These are phyloP conservation scores for Polyrhizophydium stewartii DNA, from an alignment of 371 early-diverging fungal species.

Conservation along the genomic window DNA sequence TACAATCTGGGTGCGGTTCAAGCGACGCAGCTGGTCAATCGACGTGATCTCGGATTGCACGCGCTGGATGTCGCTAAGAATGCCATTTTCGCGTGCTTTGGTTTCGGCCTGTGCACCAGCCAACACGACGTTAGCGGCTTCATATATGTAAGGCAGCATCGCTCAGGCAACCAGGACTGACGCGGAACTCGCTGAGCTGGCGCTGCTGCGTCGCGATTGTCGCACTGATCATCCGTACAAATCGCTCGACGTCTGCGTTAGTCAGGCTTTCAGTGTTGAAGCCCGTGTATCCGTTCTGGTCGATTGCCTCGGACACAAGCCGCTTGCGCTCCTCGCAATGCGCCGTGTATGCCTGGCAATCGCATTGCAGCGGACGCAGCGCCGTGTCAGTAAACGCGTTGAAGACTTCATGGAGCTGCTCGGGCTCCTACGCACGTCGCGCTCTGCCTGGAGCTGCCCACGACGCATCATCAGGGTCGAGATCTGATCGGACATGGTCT, in stretches of 20 bases:
- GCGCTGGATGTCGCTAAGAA: too few species aligned
- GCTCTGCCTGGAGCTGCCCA: constrained; percentile 31
- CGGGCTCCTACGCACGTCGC: constrained; percentile 9
- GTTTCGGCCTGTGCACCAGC: too few species aligned
- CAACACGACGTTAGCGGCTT: too few species aligned
- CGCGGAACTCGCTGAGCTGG: too few species aligned
- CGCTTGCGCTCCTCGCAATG: constrained; percentile 22
- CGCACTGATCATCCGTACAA: constrained; percentile 1
- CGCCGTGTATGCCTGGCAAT: constrained; percentile 21
- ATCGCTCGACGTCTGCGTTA: constrained; percentile 8
- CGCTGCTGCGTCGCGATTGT: too few species aligned
- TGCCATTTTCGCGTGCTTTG: too few species aligned
- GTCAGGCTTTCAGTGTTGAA: constrained; percentile 8
- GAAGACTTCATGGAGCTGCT: background rate
- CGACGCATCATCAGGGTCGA: background rate
- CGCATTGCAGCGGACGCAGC: background rate
- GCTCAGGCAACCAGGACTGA: too few species aligned
- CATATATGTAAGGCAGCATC: too few species aligned
- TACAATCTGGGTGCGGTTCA: too few species aligned
- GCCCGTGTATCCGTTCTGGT: constrained; percentile 13
- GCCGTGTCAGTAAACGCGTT: background rate
- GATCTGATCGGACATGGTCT: constrained; percentile 1
- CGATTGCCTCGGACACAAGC: constrained; percentile 9
- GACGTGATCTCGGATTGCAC: too few species aligned
- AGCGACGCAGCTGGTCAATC: too few species aligned